These are phyloP conservation scores for Microsporum ferrugineum DNA, from an alignment of 2,329 filamentous ascomycete genomes.

Conservation along the genomic window DNA sequence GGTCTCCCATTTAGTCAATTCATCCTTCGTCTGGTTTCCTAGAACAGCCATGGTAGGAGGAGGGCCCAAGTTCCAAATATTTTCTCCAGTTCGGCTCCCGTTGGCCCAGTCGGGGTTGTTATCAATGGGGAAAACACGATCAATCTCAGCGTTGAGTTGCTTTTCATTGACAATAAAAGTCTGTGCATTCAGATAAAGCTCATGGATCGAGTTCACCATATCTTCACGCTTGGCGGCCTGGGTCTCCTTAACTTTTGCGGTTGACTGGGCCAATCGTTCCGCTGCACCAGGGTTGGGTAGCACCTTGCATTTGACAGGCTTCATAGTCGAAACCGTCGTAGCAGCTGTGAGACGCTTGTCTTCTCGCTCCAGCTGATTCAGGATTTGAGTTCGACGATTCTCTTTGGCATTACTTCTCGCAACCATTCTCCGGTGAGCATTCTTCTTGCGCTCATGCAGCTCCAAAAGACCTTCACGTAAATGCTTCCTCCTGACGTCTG, in stretches of 20 bases:
- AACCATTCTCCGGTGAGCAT: slow-evolving; percentile 27
- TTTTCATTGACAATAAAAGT: slow-evolving; percentile 74
- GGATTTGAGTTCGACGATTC: slow-evolving; percentile 38
- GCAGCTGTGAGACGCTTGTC: slow-evolving; percentile 67
- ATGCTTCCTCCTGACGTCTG: slow-evolving; percentile 58
- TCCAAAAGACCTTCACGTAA: slow-evolving; percentile 59
- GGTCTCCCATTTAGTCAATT: slow-evolving; percentile 29
- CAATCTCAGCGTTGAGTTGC: slow-evolving; percentile 62
- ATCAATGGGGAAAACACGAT: slow-evolving; percentile 61
- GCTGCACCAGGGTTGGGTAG: slow-evolving; percentile 53
- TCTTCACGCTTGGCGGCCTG: slow-evolving; percentile 45
- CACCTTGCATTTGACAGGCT: slow-evolving; percentile 39
- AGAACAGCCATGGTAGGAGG: slow-evolving; percentile 33
- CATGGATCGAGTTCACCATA: slow-evolving; percentile 62
- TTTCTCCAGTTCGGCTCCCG: slow-evolving; percentile 33
- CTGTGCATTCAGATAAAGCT: slow-evolving; percentile 79
- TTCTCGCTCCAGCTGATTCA: slow-evolving; percentile 56
- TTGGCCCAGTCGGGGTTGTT: slow-evolving; percentile 34
- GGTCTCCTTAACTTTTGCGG: slow-evolving; percentile 31
- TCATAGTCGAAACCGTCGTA: slow-evolving; percentile 47
- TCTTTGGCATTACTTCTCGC: slow-evolving; percentile 40
- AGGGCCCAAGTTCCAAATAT: slow-evolving; percentile 41
- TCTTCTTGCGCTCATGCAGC: slow-evolving; percentile 55
- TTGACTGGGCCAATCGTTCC: slow-evolving; percentile 38
- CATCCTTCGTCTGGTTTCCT: slow-evolving; percentile 23